A percentile compares a stretch with the other conserved stretches of the same genome.
Evolutionary conservation across 2,329 filamentous ascomycete genomes (phyloP).

Genomic region (Epicoccum nigrum): DNA sequence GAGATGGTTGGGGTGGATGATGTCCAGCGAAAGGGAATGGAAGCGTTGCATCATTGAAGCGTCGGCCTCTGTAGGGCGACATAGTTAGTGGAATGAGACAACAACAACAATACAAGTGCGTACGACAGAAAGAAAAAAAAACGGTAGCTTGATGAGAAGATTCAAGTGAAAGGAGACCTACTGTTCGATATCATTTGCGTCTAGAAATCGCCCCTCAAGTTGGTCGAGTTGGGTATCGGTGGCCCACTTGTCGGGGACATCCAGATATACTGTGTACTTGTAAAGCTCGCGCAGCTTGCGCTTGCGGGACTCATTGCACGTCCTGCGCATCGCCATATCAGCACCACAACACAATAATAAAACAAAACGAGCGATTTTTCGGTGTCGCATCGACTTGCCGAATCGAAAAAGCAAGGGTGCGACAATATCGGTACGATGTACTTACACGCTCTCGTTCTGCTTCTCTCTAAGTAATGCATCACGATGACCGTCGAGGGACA

Average conservation of each 20-base stretch:
- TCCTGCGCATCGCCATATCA: slow-evolving; percentile 45
- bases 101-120: slow-evolving; percentile 23
- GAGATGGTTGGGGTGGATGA: slow-evolving; percentile 32
- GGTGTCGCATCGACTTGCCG: slow-evolving; percentile 44
- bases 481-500: slow-evolving; percentile 56
- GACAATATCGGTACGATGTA: slow-evolving; percentile 40
- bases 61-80: slow-evolving; percentile 56
- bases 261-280: slow-evolving; percentile 68
- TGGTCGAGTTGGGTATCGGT: slow-evolving; percentile 60
- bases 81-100: slow-evolving; percentile 39
- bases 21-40: slow-evolving; percentile 45
- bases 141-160: neutral
- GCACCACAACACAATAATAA: slow-evolving; percentile 47
- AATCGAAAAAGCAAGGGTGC: slow-evolving; percentile 36
- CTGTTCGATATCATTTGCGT: slow-evolving; percentile 64
- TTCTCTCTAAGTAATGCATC: slow-evolving; percentile 50
- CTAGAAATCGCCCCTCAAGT: slow-evolving; percentile 61
- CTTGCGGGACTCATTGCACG: slow-evolving; percentile 78
- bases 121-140: neutral
- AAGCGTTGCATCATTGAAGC: slow-evolving; percentile 62
- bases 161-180: slow-evolving; percentile 47
- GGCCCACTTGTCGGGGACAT: slow-evolving; percentile 54
- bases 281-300: slow-evolving; percentile 89
- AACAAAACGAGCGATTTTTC: slow-evolving; percentile 49
- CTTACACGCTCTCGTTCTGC: slow-evolving; percentile 54